phyloP scores from a whole-genome alignment of 2,329 filamentous ascomycete genomes.

The Claviceps arundinis region DNA sequence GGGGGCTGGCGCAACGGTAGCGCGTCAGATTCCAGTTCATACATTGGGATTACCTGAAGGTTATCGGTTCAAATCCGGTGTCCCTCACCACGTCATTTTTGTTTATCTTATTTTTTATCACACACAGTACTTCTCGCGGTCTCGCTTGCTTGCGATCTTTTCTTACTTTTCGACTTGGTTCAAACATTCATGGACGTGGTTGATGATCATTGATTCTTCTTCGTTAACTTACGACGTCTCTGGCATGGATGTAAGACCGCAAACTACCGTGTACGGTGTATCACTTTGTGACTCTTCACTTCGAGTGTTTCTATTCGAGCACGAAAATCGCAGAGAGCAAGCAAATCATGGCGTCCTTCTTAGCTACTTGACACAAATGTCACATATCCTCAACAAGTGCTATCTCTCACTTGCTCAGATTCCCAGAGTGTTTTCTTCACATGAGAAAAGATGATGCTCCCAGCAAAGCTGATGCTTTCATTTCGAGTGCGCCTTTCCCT shows the following conservation, averaged over 20 bases:
- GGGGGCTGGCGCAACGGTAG: slow-evolving; percentile 9
- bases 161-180: too few relatives aligned
- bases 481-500: not conserved
- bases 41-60: not conserved
- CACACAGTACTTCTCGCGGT: not conserved
- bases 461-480: too few relatives aligned
- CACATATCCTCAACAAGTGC: not conserved
- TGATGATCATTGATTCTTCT: too few relatives aligned
- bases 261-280: not conserved
- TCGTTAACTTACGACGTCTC: too few relatives aligned
- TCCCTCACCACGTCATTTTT: slow-evolving; percentile 1
- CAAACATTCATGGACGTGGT: too few relatives aligned
- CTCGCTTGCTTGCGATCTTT: too few relatives aligned
- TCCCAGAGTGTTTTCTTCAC: not conserved
- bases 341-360: not conserved
- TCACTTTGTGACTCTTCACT: not conserved
- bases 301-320: not conserved
- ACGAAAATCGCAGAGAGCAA: not conserved
- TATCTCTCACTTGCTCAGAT: not conserved
- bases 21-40: slow-evolving; percentile 6
- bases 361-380: not conserved
- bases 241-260: not conserved
- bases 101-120: not conserved
- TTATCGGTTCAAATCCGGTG: slow-evolving; percentile 9
- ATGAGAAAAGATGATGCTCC: too few relatives aligned